Conservation (phyloP, 78 protist genomes). For the Acrasis kona region DNA sequence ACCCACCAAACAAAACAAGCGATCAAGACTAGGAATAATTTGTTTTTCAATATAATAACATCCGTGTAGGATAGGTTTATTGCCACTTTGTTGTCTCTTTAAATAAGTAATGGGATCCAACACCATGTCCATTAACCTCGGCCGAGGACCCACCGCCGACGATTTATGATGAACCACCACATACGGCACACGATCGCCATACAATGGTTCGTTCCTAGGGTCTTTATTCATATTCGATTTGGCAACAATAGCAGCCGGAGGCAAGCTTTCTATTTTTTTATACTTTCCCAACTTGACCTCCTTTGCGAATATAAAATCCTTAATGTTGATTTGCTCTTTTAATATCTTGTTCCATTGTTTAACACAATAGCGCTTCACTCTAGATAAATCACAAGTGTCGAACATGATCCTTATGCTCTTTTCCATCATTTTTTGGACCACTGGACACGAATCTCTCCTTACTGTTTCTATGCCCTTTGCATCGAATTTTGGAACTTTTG, state of each 20-base stretch:
- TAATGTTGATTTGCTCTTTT: not conserved
- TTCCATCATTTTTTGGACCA: slow-evolving; percentile 52
- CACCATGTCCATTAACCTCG: slow-evolving; percentile 58
- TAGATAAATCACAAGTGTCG: slow-evolving; percentile 48
- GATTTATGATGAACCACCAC: slow-evolving; percentile 44
- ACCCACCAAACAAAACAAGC: slow-evolving; percentile 59
- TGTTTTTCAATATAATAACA: slow-evolving; percentile 75
- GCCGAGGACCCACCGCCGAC: too few relatives aligned
- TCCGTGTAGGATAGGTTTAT: too few relatives aligned
- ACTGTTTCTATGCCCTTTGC: slow-evolving; percentile 94
- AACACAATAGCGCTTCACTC: slow-evolving; percentile 43
- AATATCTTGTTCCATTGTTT: slow-evolving; percentile 43
- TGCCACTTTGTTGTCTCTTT: too few relatives aligned
- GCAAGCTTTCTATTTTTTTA: slow-evolving; percentile 3
- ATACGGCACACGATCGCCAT: slow-evolving; percentile 63
- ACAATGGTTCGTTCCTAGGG: slow-evolving; percentile 66
- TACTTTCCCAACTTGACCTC: slow-evolving; percentile 67
- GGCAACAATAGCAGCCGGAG: slow-evolving; percentile 64
- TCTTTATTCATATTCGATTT: slow-evolving; percentile 35
- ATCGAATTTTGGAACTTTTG: slow-evolving; percentile 52
- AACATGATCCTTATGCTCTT: slow-evolving; percentile 47
- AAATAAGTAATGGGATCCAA: slow-evolving; percentile 27
- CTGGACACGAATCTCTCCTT: slow-evolving; percentile 78
- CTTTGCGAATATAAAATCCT: slow-evolving; percentile 71
- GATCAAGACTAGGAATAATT: slow-evolving; percentile 63